Evolutionary conservation across 2,329 filamentous ascomycete genomes (phyloP).

Genomic region (Ceratocystis harringtonii): DNA sequence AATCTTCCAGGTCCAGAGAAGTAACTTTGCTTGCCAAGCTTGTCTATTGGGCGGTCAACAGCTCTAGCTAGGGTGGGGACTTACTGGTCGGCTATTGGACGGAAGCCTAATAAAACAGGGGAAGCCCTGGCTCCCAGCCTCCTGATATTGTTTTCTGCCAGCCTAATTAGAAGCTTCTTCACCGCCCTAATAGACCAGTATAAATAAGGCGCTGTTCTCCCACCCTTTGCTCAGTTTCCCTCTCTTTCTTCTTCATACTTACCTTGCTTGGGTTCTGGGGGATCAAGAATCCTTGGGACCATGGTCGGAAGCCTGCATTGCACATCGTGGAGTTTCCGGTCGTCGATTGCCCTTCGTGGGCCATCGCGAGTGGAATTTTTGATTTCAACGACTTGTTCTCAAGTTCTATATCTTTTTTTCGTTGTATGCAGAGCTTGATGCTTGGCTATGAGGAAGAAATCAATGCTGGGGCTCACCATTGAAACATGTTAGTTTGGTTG

Average conservation of each 20-base stretch:
- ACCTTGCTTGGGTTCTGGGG: slow-evolving; percentile 18
- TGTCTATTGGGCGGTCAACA: background rate
- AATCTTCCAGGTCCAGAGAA: background rate
- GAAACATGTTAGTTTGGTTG: too few species aligned
- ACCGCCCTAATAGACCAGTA: background rate
- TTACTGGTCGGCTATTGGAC: background rate
- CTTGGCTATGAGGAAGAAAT: slow-evolving; percentile 16
- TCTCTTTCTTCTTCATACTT: slow-evolving; percentile 17
- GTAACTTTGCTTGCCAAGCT: background rate
- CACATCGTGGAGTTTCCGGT: slow-evolving; percentile 18
- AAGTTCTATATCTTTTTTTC: slow-evolving; percentile 14
- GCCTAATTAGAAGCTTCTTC: background rate
- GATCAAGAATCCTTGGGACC: slow-evolving; percentile 17
- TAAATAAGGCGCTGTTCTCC: slow-evolving; percentile 10
- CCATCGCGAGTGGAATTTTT: slow-evolving; percentile 18
- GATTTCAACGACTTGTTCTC: slow-evolving; percentile 9
- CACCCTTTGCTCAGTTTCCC: slow-evolving; percentile 10
- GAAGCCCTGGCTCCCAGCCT: background rate
- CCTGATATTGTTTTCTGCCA: background rate
- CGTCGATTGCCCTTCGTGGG: slow-evolving; percentile 18
- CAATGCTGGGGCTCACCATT: background rate
- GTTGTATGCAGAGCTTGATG: slow-evolving; percentile 12
- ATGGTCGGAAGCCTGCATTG: slow-evolving; percentile 18
- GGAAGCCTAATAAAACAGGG: too few species aligned
- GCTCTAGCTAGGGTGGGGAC: background rate